Percentiles rank a stretch among this genome's conserved stretches.
Evolutionary conservation across 768 basidiomycete genomes (phyloP).

Genomic region (Lactarius psammicola): DNA sequence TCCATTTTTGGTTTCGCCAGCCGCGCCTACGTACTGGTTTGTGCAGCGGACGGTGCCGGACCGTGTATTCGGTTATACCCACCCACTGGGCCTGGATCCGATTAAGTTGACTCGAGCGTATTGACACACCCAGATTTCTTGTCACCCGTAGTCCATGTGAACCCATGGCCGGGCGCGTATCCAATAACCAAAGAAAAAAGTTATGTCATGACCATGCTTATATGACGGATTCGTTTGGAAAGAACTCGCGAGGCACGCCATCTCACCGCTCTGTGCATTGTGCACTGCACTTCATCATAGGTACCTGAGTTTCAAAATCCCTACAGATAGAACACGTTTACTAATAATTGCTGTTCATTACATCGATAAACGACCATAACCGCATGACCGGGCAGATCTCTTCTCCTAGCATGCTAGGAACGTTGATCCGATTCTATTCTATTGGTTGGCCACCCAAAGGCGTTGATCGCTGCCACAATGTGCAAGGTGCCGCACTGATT

Average conservation of each 20-base stretch:
- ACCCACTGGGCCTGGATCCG: neutral
- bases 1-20: neutral
- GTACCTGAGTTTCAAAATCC: neutral
- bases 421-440: too few relatives aligned
- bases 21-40: neutral
- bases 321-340: neutral
- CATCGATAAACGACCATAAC: too few relatives aligned
- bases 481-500: too few relatives aligned
- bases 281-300: neutral
- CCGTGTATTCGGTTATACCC: neutral
- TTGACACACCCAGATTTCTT: neutral
- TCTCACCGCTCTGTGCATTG: neutral
- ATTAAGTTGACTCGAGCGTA: neutral
- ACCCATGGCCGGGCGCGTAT: neutral
- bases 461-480: too few relatives aligned
- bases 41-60: neutral
- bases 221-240: neutral
- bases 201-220: too few relatives aligned
- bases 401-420: too few relatives aligned
- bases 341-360: neutral
- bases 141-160: neutral
- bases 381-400: too few relatives aligned
- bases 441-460: too few relatives aligned
- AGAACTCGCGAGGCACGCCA: neutral
- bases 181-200: neutral